These are phyloP conservation scores for Aristolochia californica DNA, from an alignment of 164 flowering plant genomes.

Conservation along the genomic window DNA sequence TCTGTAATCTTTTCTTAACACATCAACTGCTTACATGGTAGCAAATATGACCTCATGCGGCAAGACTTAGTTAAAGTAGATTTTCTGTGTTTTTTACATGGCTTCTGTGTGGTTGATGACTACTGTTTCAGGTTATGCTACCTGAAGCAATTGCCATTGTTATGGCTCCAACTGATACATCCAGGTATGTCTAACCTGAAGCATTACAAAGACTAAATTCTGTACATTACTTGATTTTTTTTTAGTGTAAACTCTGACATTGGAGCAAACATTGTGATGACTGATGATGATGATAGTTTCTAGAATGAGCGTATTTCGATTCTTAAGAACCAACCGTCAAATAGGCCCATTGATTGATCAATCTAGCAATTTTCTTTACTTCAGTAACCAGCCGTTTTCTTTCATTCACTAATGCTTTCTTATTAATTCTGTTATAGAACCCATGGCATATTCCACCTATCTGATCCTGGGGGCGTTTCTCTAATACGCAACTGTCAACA, in stretches of 20 bases:
- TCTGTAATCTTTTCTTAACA: too few species aligned
- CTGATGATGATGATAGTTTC: neutral
- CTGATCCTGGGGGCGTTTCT: slow-evolving; percentile 82
- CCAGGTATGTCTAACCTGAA: slow-evolving; percentile 28
- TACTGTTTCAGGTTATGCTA: slow-evolving; percentile 61
- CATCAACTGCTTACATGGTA: too few species aligned
- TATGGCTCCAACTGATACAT: slow-evolving; percentile 85
- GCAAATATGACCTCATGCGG: too few species aligned
- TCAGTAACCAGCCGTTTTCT: neutral
- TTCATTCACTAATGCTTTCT: neutral
- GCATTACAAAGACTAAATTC: too few species aligned
- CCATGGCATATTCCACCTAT: slow-evolving; percentile 95
- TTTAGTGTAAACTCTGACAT: too few species aligned
- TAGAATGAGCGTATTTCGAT: neutral
- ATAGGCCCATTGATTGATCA: neutral
- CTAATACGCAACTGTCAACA: slow-evolving; percentile 78
- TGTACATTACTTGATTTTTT: too few species aligned
- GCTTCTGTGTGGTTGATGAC: neutral
- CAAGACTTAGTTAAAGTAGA: neutral
- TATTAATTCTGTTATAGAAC: slow-evolving; percentile 38
- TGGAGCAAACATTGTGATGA: neutral
- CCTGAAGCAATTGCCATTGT: slow-evolving; percentile 95
- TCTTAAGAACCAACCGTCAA: too few species aligned
- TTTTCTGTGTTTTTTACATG: neutral
- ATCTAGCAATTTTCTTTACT: neutral